These are phyloP conservation scores for Lavandula angustifolia DNA, from an alignment of 257 asterid genomes.

Conservation along the genomic window DNA sequence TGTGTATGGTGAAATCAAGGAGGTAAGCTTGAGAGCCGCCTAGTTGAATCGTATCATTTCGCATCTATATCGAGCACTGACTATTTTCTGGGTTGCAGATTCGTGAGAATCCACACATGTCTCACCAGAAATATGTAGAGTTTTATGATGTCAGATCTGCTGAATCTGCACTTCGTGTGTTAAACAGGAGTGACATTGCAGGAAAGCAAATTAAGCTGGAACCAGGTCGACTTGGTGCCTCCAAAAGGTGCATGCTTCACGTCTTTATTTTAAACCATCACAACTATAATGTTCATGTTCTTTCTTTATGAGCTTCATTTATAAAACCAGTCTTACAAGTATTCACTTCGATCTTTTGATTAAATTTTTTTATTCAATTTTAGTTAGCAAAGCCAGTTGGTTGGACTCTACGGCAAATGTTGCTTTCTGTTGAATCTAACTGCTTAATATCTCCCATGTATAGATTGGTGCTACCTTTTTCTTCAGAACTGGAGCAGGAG, in stretches of 20 bases:
- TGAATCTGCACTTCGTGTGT: conserved; percentile 80
- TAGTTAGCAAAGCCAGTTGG: conserved; percentile 7
- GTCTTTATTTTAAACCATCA: conserved; percentile 6
- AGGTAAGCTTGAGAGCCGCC: conserved; percentile 52
- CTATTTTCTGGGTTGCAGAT: conserved; percentile 55
- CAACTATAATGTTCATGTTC: conserved; percentile 2
- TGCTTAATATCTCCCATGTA: conserved; percentile 27
- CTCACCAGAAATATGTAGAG: conserved; percentile 67
- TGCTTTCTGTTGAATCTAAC: conserved; percentile 27
- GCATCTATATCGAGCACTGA: conserved; percentile 22
- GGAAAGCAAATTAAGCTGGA: conserved; percentile 88
- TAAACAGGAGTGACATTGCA: conserved; percentile 75
- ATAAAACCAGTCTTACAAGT: neutral
- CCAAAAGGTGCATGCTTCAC: conserved; percentile 56
- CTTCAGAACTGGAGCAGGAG: conserved; percentile 70
- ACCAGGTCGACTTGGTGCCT: conserved; percentile 68
- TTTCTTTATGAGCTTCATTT: conserved; percentile 15
- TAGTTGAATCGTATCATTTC: conserved; percentile 11
- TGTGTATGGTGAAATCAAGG: conserved; percentile 88
- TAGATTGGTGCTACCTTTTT: conserved; percentile 63
- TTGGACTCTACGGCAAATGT: conserved; percentile 6
- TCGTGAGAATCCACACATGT: conserved; percentile 62
- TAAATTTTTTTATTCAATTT: too few species aligned
- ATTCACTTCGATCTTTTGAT: too few species aligned
- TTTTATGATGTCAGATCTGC: conserved; percentile 94